These are phyloP conservation scores for Steccherinum ochraceum DNA, from an alignment of 768 basidiomycete species.

Conservation along the genomic window DNA sequence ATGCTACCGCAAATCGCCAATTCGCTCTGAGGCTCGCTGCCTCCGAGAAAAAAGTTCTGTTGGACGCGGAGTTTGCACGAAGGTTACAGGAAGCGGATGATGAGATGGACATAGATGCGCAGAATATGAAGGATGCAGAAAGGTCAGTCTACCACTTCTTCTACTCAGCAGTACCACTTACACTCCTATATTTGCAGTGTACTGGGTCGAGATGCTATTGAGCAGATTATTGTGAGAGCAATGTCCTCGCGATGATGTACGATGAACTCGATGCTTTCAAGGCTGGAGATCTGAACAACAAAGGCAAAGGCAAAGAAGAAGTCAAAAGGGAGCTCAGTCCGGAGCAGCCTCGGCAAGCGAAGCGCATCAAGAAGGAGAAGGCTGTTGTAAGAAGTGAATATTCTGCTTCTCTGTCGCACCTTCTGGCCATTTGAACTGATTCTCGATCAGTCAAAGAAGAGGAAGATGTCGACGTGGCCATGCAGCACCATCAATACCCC, in stretches of 20 bases:
- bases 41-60: constrained; percentile 27
- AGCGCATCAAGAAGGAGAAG: neutral
- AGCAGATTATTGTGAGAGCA: constrained; percentile 20
- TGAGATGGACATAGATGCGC: constrained; percentile 20
- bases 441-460: neutral
- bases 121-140: constrained; percentile 25
- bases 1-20: constrained; percentile 22
- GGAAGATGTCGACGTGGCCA: no score
- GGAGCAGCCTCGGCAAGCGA: neutral
- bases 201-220: constrained; percentile 22
- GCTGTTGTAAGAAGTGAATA: neutral
- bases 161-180: no score
- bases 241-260: neutral
- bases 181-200: constrained; percentile 17
- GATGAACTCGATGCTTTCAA: constrained; percentile 1
- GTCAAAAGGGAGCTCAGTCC: neutral
- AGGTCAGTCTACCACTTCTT: constrained; percentile 12
- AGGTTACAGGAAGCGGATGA: constrained; percentile 25
- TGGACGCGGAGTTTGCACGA: constrained; percentile 32
- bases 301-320: constrained; percentile 17
- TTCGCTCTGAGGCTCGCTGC: constrained; percentile 33
- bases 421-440: neutral
- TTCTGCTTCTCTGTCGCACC: no score
- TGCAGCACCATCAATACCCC: constrained; percentile 14
- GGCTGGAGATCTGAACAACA: constrained; percentile 24